Conservation (phyloP, 257 asterid genomes). For the Fraxinus quadrangulata region DNA sequence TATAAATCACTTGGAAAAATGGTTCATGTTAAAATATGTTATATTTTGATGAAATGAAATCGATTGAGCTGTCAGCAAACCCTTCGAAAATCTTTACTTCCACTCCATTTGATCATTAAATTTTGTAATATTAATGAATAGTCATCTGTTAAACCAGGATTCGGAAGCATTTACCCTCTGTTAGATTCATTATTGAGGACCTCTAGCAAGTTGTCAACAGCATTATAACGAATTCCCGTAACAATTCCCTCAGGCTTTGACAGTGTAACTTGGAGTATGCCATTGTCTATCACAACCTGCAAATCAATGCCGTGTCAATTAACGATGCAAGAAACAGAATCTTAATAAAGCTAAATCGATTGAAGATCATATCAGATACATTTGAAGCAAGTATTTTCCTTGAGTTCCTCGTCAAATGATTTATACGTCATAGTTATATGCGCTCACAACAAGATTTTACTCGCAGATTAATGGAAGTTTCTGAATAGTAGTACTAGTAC, state of each 20-base stretch:
- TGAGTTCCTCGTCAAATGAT: neutral
- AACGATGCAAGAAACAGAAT: neutral
- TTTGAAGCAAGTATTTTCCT: neutral
- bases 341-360: neutral
- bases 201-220: conserved; percentile 74
- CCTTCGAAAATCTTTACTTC: neutral
- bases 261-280: conserved; percentile 62
- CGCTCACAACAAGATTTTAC: neutral
- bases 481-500: neutral
- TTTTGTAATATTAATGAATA: neutral
- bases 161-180: conserved; percentile 51
- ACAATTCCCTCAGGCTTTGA: conserved; percentile 76
- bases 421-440: neutral
- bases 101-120: neutral
- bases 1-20: neutral
- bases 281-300: conserved; percentile 77
- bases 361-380: neutral
- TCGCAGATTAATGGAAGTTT: neutral
- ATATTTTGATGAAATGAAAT: neutral
- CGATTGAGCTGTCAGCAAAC: neutral
- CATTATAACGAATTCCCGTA: conserved; percentile 56
- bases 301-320: neutral
- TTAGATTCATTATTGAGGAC: conserved; percentile 54
- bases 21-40: too few relatives aligned
- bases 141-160: neutral